Evolutionary conservation across 805 yeast genomes (phyloP).

Genomic region (Cyberlindnera petersonii): DNA sequence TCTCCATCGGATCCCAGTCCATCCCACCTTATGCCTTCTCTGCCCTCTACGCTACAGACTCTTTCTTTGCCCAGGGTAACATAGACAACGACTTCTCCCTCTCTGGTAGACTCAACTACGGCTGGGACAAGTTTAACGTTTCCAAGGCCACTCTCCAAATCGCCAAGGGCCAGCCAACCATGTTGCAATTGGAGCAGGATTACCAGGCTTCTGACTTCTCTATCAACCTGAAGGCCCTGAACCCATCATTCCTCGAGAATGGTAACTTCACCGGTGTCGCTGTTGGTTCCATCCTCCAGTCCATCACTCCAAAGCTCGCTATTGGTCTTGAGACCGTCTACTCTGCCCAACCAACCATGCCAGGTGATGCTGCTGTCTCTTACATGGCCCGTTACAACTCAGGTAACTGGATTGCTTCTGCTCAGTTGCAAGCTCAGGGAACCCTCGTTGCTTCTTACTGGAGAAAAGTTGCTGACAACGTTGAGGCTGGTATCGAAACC

Average conservation of each 20-base stretch:
- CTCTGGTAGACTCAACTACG: conserved; percentile 86
- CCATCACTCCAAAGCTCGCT: conserved; percentile 76
- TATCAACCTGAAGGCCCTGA: conserved; percentile 82
- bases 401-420: conserved; percentile 89
- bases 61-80: conserved; percentile 84
- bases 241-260: conserved; percentile 69
- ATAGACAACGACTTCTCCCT: conserved; percentile 82
- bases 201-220: conserved; percentile 86
- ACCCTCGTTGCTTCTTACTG: conserved; percentile 85
- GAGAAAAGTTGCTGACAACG: conserved; percentile 88
- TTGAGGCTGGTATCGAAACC: conserved; percentile 92
- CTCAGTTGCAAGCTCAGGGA: conserved; percentile 92
- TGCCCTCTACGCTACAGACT: conserved; percentile 84
- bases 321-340: conserved; percentile 92
- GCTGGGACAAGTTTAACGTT: conserved; percentile 76
- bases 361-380: conserved; percentile 89
- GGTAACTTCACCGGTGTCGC: conserved; percentile 87
- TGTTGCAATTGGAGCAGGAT: conserved; percentile 96
- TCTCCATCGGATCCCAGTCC: conserved; percentile 79
- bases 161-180: conserved; percentile 83
- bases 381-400: conserved; percentile 87
- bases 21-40: conserved; percentile 90
- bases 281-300: conserved; percentile 86
- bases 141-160: conserved; percentile 86
- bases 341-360: conserved; percentile 67